Evolutionary conservation across 768 basidiomycete species (phyloP), one percentile per base, ranked within the genome.

Genomic region (Leucogyrophana mollusca): DNA sequence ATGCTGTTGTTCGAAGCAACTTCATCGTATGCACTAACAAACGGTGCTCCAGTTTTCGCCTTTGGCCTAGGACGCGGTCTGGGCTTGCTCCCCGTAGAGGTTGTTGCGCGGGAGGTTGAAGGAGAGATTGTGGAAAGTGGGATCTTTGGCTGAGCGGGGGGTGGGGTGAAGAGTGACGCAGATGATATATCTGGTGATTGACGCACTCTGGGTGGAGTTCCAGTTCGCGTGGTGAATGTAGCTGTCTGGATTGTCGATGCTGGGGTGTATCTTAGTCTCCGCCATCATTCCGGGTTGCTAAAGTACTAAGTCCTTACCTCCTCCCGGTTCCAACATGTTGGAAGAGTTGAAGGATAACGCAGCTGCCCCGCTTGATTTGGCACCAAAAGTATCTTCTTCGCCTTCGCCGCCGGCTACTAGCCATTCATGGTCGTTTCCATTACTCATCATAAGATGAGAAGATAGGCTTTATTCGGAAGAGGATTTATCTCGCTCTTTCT

Each of bases 381-480:
- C 14, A 20, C 25, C 44, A 7, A 24, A 3, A 4, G 46, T 45
- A 17, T 0, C 34, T 25, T 47, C 60, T 39, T 74, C 73, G 21
- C 63, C 73, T 41, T 74, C 73, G 57, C 78, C 80, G 55, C 75
- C 78, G 20, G 72, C 72, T 41, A 79, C 70, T n/a, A 76, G 59
- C 59, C 76, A 76, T 47, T 74, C 65, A 14, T 64, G 52, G 22
- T 55, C 46, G 6, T 24, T 36, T 30, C 23, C 36, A n/a, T n/a
- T n/a, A n/a, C n/a, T n/a, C n/a, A n/a, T n/a, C n/a, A n/a, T n/a
- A n/a, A n/a, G n/a, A n/a, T n/a, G n/a, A n/a, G n/a, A n/a, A n/a
- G n/a, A n/a, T n/a, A n/a, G n/a, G n/a, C n/a, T n/a, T n/a, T n/a
- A n/a, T n/a, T n/a, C n/a, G n/a, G n/a, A n/a, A n/a, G n/a, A n/a